Base-by-base conservation (phyloP, 192 early-diverging fungal species). In the Pilobolus umbonatus region DNA sequence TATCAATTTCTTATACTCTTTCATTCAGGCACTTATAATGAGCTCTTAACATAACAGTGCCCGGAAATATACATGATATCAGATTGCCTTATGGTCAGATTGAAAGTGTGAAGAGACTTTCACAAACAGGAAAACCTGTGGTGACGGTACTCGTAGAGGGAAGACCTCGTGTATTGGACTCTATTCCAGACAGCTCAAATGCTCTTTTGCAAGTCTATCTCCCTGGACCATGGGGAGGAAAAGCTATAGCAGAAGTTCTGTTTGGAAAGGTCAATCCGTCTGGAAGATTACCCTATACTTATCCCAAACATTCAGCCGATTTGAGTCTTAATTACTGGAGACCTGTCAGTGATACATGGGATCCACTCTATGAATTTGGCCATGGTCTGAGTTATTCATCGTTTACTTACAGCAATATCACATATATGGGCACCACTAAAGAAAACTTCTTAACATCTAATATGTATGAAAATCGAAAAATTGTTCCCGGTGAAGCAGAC, bases 191-290 rank as follows among this genome's bases (percentile, higher is more conserved):
- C 2, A 21, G 53, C 0, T 75, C 79, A 15, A 60, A 67, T 26
- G 77, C 76, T 3, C 59, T 84, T 4, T 52, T 86, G 10, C 64
- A 70, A 40, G 65, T 77, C 0, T 81, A 81, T 48, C 40, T 81
- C 21, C 84, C 82, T 2, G 84, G 84, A 22, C 69, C 77, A 26
- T 81, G 81, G 62, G 84, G 71, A 35, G 84, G 80, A 45, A 48
- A 62, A 15, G 78, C 84, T 0, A 74, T 84, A 35, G 82, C 77
- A 22, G 76, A 86, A 48, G 54, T 77, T 11, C 62, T 86, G 24
- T 81, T 78, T 32, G 84, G 84, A 19, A 35, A 62, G 19, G 62
- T 69, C 55, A 81, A 80, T 56, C 84, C 84, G 0, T 78, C 75
- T 4, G 84, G 82, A 28, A 69, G 79, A 0, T 64, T 77, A 43